Conservation (phyloP, 192 early-diverging fungal genomes). For the Cetraspora pellucida region DNA sequence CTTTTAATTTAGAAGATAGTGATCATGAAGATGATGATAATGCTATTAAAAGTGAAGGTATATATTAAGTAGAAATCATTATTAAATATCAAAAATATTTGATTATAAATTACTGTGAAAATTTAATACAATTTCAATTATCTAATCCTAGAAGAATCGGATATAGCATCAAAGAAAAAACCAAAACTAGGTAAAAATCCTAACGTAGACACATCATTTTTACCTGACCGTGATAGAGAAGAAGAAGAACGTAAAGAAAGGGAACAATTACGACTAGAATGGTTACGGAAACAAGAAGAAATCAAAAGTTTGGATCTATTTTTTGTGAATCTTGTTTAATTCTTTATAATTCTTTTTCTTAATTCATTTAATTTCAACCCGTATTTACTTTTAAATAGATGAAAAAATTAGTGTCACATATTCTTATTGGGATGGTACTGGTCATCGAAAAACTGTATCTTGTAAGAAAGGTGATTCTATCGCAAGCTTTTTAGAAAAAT, state of each 20-base stretch:
- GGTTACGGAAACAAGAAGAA: conserved; percentile 79
- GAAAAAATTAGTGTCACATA: conserved; percentile 87
- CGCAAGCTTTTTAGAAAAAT: conserved; percentile 81
- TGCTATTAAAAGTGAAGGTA: conserved; percentile 24
- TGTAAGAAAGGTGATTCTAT: conserved; percentile 88
- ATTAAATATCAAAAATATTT: no score
- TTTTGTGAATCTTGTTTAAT: no score
- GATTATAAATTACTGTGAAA: no score
- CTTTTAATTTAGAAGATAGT: conserved; percentile 60
- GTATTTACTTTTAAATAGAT: conserved; percentile 39
- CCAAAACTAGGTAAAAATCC: conserved; percentile 80
- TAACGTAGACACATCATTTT: conserved; percentile 85
- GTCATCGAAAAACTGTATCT: conserved; percentile 75
- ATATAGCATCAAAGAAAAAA: conserved; percentile 39
- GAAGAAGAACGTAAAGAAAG: conserved; percentile 70
- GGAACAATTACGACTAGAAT: conserved; percentile 77
- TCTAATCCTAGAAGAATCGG: neutral
- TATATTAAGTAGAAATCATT: conserved; percentile 1
- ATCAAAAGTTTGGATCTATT: conserved; percentile 66
- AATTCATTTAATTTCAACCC: neutral
- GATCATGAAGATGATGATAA: conserved; percentile 28
- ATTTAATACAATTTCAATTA: neutral
- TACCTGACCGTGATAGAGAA: conserved; percentile 89
- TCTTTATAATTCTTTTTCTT: neutral
- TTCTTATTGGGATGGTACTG: conserved; percentile 96